These are phyloP conservation scores for Xeromyces bisporus DNA, from an alignment of 495 filamentous ascomycete genomes.

Conservation along the genomic window DNA sequence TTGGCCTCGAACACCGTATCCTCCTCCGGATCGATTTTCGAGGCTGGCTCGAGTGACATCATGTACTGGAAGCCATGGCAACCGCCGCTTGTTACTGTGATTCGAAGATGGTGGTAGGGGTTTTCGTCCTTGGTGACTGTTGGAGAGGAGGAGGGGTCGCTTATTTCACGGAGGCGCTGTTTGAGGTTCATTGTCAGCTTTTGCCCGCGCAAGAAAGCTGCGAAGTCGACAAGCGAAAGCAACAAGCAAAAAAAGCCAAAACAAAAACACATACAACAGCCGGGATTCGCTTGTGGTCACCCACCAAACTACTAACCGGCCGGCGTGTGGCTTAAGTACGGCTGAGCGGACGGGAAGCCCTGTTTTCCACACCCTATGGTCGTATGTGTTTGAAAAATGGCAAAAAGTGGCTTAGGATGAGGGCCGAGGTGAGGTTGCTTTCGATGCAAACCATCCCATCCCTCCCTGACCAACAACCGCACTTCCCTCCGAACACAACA, in stretches of 20 bases:
- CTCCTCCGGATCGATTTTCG: slow-evolving; percentile 47
- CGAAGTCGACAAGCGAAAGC: slow-evolving; percentile 12
- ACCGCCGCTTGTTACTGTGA: slow-evolving; percentile 80
- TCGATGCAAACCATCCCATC: not conserved
- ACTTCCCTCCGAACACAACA: not conserved
- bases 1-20: slow-evolving; percentile 47
- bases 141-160: slow-evolving; percentile 25
- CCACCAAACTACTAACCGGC: slow-evolving; percentile 34
- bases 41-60: slow-evolving; percentile 58
- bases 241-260: slow-evolving; percentile 15
- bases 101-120: slow-evolving; percentile 67
- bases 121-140: slow-evolving; percentile 48
- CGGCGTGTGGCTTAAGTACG: slow-evolving; percentile 36
- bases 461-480: slow-evolving; percentile 2
- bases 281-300: slow-evolving; percentile 34
- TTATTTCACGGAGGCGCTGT: slow-evolving; percentile 50
- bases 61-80: slow-evolving; percentile 98
- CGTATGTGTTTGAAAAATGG: slow-evolving; percentile 17
- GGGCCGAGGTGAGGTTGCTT: not conserved
- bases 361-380: slow-evolving; percentile 35
- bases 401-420: slow-evolving; percentile 6
- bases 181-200: slow-evolving; percentile 7
- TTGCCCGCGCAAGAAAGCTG: slow-evolving; percentile 2
- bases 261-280: slow-evolving; percentile 30
- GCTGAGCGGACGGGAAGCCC: slow-evolving; percentile 34